Evolutionary conservation across 1,284 basidiomycete species (phyloP), one percentile per base, ranked within the genome.

Genomic region (Grifola frondosa): DNA sequence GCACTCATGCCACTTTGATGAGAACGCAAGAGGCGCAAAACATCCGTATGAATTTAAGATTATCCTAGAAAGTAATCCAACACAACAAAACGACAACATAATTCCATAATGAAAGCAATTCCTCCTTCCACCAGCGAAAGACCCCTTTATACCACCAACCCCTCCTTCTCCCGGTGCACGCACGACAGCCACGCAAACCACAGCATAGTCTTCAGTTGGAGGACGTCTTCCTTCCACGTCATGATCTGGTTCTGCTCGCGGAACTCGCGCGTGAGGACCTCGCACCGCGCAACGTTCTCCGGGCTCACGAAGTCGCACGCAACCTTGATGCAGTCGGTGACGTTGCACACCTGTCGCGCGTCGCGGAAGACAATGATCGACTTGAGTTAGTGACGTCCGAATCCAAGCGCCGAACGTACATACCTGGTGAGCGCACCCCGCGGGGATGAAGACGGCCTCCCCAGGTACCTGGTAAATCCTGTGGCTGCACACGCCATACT

Each of bases 361-460:
- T n/a, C n/a, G n/a, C n/a, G n/a, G n/a, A n/a, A n/a, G n/a, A n/a
- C n/a, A n/a, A n/a, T n/a, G n/a, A n/a, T n/a, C n/a, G n/a, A n/a
- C n/a, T n/a, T n/a, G n/a, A n/a, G n/a, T n/a, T n/a, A n/a, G n/a
- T n/a, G n/a, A n/a, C n/a, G n/a, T n/a, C n/a, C n/a, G n/a, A n/a
- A n/a, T n/a, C n/a, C n/a, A n/a, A n/a, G n/a, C n/a, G n/a, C n/a
- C n/a, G 15, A 9, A 7, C n/a, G n/a, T n/a, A n/a, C n/a, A n/a
- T n/a, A 88, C 88, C 72, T 92, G 89, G 64, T 94, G 90, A 0
- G 91, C 90, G 63, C 88, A 94, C 25, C 91, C 91, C 2, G 92
- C 92, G 1, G 92, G 92, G 54, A 96, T 91, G 61, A 95, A 92
- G 12, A 96, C 82, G 0, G 88, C 91, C 59, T 96, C 84, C 12